phyloP scores from a whole-genome alignment of 2,329 filamentous ascomycete genomes.

The Colletotrichum magnum region DNA sequence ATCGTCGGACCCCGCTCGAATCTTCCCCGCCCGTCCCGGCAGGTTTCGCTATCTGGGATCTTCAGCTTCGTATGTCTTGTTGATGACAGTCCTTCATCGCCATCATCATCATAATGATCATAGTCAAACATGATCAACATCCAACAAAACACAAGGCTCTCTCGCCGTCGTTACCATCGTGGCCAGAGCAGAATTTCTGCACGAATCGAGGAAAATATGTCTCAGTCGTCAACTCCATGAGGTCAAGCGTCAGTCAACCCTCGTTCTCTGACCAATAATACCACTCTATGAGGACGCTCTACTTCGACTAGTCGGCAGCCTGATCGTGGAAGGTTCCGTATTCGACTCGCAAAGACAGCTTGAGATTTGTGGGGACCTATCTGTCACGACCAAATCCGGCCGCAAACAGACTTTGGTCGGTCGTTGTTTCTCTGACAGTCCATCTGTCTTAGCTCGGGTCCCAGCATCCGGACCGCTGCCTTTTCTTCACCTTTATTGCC shows the following conservation, averaged over 20 bases:
- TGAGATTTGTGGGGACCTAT: neutral
- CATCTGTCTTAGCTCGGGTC: constrained; percentile 24
- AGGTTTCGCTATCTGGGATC: constrained; percentile 13
- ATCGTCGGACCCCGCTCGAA: constrained; percentile 24
- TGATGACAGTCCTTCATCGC: neutral
- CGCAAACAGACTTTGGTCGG: constrained; percentile 16
- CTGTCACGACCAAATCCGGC: constrained; percentile 25
- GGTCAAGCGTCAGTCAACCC: constrained; percentile 19
- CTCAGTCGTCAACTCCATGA: constrained; percentile 12
- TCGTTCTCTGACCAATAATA: constrained; percentile 28
- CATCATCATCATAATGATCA: neutral
- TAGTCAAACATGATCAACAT: constrained; percentile 34
- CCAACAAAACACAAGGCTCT: neutral
- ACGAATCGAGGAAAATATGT: constrained; percentile 22
- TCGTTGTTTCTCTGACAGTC: constrained; percentile 24
- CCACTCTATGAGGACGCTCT: neutral
- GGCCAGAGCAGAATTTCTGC: constrained; percentile 17
- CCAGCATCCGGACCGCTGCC: constrained; percentile 10
- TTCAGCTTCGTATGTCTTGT: constrained; percentile 1
- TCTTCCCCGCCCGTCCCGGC: neutral
- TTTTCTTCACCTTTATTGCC: neutral
- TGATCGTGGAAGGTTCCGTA: constrained; percentile 22
- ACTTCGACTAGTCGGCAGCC: neutral
- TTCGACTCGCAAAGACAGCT: neutral
- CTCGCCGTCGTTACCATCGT: neutral